Evolutionary conservation across 2,329 filamentous ascomycete genomes (phyloP).

Genomic region (Diaporthe destruens): DNA sequence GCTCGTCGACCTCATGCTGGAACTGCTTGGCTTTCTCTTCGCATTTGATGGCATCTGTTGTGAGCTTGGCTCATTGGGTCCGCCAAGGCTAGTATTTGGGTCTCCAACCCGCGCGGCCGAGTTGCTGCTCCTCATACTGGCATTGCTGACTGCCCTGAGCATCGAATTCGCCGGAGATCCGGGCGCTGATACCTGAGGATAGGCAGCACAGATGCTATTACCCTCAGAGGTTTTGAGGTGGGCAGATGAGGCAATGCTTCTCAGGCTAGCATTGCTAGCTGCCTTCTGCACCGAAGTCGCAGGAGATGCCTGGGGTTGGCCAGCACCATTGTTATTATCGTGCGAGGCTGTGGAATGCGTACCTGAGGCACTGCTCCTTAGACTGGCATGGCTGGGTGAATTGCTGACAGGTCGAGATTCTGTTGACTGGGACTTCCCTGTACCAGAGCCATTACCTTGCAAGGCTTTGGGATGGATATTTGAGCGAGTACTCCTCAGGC

Average conservation of each 20-base stretch:
- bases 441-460: rapidly evolving
- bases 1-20: not conserved
- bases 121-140: not conserved
- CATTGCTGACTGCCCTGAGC: not conserved
- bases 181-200: too few species aligned
- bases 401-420: too few species aligned
- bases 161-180: too few species aligned
- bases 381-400: not conserved
- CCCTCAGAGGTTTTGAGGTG: too few species aligned
- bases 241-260: not conserved
- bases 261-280: not conserved
- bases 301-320: not conserved
- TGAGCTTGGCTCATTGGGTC: too few species aligned
- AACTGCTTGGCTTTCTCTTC: not conserved
- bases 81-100: too few species aligned
- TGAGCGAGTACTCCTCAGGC: not conserved
- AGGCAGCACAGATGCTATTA: too few species aligned
- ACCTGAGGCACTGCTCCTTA: not conserved
- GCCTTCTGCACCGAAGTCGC: not conserved
- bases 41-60: too few species aligned
- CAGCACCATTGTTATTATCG: rapidly evolving
- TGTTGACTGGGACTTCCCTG: not conserved
- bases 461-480: not conserved
- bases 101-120: not conserved
- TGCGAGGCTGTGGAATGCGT: not conserved